A percentile compares a stretch with the other conserved stretches of the same genome.
Conservation (phyloP, 768 basidiomycete species). For the Russula ochroleuca region DNA sequence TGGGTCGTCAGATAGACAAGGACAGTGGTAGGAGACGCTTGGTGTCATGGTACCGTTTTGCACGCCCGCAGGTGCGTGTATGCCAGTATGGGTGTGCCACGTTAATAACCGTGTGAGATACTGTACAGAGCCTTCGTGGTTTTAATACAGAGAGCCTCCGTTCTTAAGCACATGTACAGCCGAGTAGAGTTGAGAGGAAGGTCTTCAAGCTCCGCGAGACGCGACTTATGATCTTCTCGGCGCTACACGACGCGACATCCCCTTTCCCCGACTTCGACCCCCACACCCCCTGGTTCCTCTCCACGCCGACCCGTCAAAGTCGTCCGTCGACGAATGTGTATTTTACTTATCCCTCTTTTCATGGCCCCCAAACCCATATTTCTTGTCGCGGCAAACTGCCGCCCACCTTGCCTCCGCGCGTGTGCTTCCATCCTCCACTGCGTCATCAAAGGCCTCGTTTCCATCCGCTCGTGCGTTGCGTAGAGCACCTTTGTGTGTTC, state of each 20-base stretch:
- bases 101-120: background rate
- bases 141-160: background rate
- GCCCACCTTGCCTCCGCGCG: slow-evolving; percentile 30
- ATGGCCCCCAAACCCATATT: slow-evolving; percentile 76
- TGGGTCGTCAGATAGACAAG: slow-evolving; percentile 58
- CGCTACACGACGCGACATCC: slow-evolving; percentile 47
- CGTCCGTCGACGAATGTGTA: slow-evolving; percentile 73
- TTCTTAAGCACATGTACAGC: background rate
- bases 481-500: slow-evolving; percentile 81
- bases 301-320: slow-evolving; percentile 46
- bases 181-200: background rate
- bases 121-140: background rate
- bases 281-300: slow-evolving; percentile 32
- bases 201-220: background rate
- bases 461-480: slow-evolving; percentile 58
- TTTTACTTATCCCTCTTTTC: slow-evolving; percentile 75
- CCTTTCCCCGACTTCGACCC: slow-evolving; percentile 54
- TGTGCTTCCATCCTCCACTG: slow-evolving; percentile 81
- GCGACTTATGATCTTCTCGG: slow-evolving; percentile 32
- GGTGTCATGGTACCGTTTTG: slow-evolving; percentile 38
- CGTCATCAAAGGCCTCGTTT: slow-evolving; percentile 77
- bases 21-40: slow-evolving; percentile 62
- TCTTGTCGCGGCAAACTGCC: slow-evolving; percentile 53
- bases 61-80: background rate
- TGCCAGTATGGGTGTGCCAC: background rate